Base-by-base conservation (phyloP, 176 grass and related monocot species). In the Eleusine indica region DNA sequence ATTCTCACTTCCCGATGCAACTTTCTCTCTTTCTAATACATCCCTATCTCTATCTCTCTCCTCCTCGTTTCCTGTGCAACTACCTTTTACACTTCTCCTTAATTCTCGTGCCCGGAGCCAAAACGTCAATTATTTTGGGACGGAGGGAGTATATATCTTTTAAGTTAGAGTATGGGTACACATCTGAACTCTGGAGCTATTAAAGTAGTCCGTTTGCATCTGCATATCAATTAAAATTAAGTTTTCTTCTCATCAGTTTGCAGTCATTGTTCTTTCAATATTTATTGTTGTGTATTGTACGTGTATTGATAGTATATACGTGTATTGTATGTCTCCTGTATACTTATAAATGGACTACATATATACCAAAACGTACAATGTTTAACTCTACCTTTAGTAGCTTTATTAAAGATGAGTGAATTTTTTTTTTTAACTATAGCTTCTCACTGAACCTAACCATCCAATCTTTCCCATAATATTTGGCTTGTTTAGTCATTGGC, bases 401-500 rank as follows among this genome's bases (percentile, higher is more conserved):
- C 47, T 49, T 49, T 14, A 49, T 3, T 43, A 49, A 49, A 14
- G 2, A 14, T 49, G 15, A 78, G 3, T 4, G 60, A 7, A 66
- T 5, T 0, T 18, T 44, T 12, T 49, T 14, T 78, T 44, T 25
- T 25, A 25, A 29, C 43, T 40, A 35, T 37, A 79, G 35, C 4
- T 66, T 66, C 63, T 37, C 25, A 37, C 42, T 53, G 32, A 79
- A 79, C 63, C 29, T 37, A 51, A 51, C 43, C 10, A 79, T 79
- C 42, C 43, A 66, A 15, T 67, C 9, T 79, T 18, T 11, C 16
- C 28, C 40, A 49, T 67, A 37, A 66, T 67, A 25, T 51, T 79
- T 79, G 22, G 19, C 21, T 29, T 63, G 60, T 28, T 63, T 25
- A 63, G 60, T 13, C 12, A 12, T 63, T 13, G 9, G 22, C 4